Evolutionary conservation across 2,329 filamentous ascomycete genomes (phyloP).

Genomic region (Aspergillus sp.): DNA sequence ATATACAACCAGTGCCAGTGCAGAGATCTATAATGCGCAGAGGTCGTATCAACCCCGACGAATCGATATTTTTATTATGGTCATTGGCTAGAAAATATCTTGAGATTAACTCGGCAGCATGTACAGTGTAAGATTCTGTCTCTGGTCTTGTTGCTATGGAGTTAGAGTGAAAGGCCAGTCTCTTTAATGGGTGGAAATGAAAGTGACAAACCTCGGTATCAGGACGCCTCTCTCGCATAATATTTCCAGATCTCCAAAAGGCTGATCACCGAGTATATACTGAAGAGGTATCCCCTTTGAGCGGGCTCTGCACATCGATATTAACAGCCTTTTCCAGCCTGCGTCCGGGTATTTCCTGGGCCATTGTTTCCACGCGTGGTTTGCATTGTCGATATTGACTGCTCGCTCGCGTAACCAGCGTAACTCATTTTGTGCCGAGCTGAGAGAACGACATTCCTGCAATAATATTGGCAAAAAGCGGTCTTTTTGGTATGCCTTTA

Average conservation of each 20-base stretch:
- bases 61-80: not conserved
- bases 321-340: slow-evolving; percentile 27
- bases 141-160: slow-evolving; percentile 45
- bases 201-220: slow-evolving; percentile 59
- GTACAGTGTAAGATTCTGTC: slow-evolving; percentile 61
- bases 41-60: slow-evolving; percentile 7
- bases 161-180: no score
- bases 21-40: slow-evolving; percentile 76
- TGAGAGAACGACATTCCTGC: slow-evolving; percentile 38
- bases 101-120: slow-evolving; percentile 46
- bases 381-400: slow-evolving; percentile 7
- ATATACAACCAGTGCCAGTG: slow-evolving; percentile 85
- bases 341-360: not conserved
- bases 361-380: not conserved
- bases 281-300: slow-evolving; percentile 70
- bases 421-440: slow-evolving; percentile 41
- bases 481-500: slow-evolving; percentile 28
- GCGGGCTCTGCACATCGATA: slow-evolving; percentile 35
- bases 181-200: not conserved
- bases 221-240: slow-evolving; percentile 69
- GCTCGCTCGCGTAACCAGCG: slow-evolving; percentile 41
- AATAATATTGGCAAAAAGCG: slow-evolving; percentile 37
- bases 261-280: slow-evolving; percentile 82
- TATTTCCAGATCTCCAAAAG: slow-evolving; percentile 78
- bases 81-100: slow-evolving; percentile 5